Evolutionary conservation across 2,329 filamentous ascomycete genomes (phyloP).

Genomic region (Neodidymelliopsis sp.): DNA sequence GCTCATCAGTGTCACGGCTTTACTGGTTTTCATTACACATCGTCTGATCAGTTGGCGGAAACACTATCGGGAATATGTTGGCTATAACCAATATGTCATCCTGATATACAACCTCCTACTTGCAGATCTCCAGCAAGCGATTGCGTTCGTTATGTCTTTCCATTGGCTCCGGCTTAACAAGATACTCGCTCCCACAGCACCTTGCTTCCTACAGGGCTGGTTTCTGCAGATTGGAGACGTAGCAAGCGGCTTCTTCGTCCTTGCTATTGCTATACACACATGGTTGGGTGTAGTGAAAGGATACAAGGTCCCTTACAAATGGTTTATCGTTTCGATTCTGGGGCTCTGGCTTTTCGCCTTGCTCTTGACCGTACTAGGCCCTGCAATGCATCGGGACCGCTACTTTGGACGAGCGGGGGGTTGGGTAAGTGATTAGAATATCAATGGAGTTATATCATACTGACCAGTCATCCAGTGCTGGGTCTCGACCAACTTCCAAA

Average conservation of each 20-base stretch:
- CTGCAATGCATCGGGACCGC: slow-evolving; percentile 50
- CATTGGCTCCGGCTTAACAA: slow-evolving; percentile 56
- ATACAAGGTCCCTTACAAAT: slow-evolving; percentile 54
- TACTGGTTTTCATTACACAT: slow-evolving; percentile 60
- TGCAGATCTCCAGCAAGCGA: slow-evolving; percentile 61
- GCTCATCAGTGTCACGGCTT: slow-evolving; percentile 52
- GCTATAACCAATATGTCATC: slow-evolving; percentile 63
- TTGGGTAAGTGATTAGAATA: slow-evolving; percentile 52
- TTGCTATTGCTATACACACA: slow-evolving; percentile 63
- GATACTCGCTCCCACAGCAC: slow-evolving; percentile 53
- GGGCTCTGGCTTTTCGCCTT: slow-evolving; percentile 57
- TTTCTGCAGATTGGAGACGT: slow-evolving; percentile 62
- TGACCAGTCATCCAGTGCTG: slow-evolving; percentile 53
- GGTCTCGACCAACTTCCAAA: slow-evolving; percentile 54
- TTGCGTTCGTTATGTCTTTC: slow-evolving; percentile 59
- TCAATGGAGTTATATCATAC: not conserved
- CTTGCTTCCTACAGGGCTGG: slow-evolving; percentile 60
- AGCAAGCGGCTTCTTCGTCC: slow-evolving; percentile 60
- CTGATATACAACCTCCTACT: slow-evolving; percentile 62
- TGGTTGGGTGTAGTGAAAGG: slow-evolving; percentile 59
- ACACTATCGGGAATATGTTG: slow-evolving; percentile 58
- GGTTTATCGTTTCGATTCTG: slow-evolving; percentile 55
- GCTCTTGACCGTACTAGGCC: slow-evolving; percentile 57
- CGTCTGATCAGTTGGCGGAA: slow-evolving; percentile 60
- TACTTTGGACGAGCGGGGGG: slow-evolving; percentile 59